A percentile compares a stretch with the other conserved stretches of the same genome.
phyloP scores from a whole-genome alignment of 192 early-diverging fungal species.

The Allomyces javanicus region DNA sequence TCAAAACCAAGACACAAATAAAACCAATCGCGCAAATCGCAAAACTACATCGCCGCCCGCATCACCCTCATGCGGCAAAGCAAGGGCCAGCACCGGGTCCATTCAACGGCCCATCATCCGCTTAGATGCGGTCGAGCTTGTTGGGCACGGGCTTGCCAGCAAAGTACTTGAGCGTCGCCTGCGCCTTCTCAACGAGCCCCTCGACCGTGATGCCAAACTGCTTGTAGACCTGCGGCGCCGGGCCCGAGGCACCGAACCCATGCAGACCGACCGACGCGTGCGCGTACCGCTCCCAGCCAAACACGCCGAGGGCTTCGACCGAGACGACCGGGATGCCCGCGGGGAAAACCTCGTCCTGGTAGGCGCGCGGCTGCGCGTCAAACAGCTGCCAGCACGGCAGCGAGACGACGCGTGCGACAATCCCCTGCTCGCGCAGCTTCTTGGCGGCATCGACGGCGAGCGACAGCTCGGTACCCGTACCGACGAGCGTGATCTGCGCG shows the following conservation, averaged over 20 bases:
- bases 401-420: constrained; percentile 66
- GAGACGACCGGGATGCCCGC: constrained; percentile 63
- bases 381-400: constrained; percentile 84
- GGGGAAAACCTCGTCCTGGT: constrained; percentile 60
- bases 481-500: constrained; percentile 50
- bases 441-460: constrained; percentile 74
- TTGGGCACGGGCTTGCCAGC: constrained; percentile 14
- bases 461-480: constrained; percentile 80
- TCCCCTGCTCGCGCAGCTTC: constrained; percentile 31
- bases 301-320: constrained; percentile 68
- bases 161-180: constrained; percentile 58
- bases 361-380: constrained; percentile 58
- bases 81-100: too few relatives aligned
- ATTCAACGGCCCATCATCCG: too few relatives aligned
- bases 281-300: constrained; percentile 83
- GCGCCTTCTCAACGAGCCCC: constrained; percentile 48
- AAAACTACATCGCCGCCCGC: too few relatives aligned
- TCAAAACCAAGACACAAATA: too few relatives aligned
- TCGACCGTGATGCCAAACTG: constrained; percentile 68
- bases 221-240: constrained; percentile 64
- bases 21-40: too few relatives aligned
- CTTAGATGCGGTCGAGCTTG: constrained; percentile 3
- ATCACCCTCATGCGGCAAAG: too few relatives aligned
- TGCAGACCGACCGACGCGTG: constrained; percentile 77
- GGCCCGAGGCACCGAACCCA: constrained; percentile 71